Conservation (phyloP, 805 yeast genomes). For the Candida silvicultrix region DNA sequence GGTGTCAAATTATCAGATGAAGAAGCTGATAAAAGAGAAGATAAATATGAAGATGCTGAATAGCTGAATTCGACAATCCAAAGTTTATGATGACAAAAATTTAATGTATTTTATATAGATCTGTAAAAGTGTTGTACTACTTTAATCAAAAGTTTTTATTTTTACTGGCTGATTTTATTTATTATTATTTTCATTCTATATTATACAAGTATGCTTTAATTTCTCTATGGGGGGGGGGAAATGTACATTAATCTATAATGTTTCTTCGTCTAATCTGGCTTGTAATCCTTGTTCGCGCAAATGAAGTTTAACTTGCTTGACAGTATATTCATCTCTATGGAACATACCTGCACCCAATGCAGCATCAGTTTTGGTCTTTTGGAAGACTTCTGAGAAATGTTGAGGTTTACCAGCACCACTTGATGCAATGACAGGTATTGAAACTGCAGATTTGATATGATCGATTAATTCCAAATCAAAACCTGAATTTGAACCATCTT, state of each 20-base stretch:
- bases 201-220: not conserved
- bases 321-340: conserved; percentile 91
- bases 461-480: conserved; percentile 80
- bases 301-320: conserved; percentile 70
- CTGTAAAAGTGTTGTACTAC: too few species aligned
- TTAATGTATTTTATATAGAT: not conserved
- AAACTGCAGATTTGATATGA: conserved; percentile 70
- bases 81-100: not conserved
- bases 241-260: conserved; percentile 3
- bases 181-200: not conserved
- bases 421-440: conserved; percentile 93
- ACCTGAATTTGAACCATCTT: conserved; percentile 95
- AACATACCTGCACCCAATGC: conserved; percentile 99
- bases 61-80: conserved; percentile 32
- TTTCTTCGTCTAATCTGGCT: conserved; percentile 56
- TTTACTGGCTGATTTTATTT: too few species aligned
- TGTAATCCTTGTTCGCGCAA: conserved; percentile 54
- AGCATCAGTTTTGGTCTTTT: conserved; percentile 81
- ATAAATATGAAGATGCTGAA: conserved; percentile 47
- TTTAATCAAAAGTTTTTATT: not conserved
- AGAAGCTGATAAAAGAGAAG: conserved; percentile 36
- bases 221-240: not conserved
- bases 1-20: conserved; percentile 46
- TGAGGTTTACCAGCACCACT: conserved; percentile 95
- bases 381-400: conserved; percentile 86